Evolutionary conservation across 192 early-diverging fungal genomes (phyloP).

Genomic region (Funneliformis geosporum): DNA sequence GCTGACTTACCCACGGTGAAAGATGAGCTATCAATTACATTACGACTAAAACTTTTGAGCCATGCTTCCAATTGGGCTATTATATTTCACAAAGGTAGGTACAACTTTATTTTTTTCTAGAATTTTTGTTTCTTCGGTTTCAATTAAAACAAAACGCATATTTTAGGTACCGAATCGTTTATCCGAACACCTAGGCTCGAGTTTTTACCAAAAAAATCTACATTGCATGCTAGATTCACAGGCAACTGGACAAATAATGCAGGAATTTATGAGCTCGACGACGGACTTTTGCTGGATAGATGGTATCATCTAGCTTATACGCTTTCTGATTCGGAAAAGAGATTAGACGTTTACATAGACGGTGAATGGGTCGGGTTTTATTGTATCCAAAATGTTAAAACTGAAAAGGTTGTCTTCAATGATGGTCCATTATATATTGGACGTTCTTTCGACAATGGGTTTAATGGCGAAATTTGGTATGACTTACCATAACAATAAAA

Average conservation of each 20-base stretch:
- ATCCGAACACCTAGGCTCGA: background rate
- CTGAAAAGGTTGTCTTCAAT: slow-evolving; percentile 16
- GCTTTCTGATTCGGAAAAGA: slow-evolving; percentile 26
- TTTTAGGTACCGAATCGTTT: background rate
- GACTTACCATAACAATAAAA: background rate
- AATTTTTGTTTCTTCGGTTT: background rate
- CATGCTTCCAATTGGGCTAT: too few species aligned
- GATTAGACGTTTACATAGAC: slow-evolving; percentile 2
- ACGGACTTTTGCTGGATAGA: slow-evolving; percentile 11
- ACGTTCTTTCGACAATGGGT: background rate
- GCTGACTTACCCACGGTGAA: too few species aligned
- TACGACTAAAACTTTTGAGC: too few species aligned
- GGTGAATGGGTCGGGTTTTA: background rate
- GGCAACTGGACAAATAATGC: background rate
- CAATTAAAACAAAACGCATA: background rate
- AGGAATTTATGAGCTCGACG: background rate
- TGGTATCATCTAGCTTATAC: slow-evolving; percentile 31
- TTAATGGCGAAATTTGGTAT: slow-evolving; percentile 30
- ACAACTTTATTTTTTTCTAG: too few species aligned
- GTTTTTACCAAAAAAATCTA: background rate
- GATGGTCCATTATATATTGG: slow-evolving; percentile 11
- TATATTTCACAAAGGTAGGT: too few species aligned
- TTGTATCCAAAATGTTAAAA: background rate
- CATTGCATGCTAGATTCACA: slow-evolving; percentile 17
- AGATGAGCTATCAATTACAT: too few species aligned